Evolutionary conservation across 345 rosid genomes (phyloP).

Genomic region (Anacardium occidentale): DNA sequence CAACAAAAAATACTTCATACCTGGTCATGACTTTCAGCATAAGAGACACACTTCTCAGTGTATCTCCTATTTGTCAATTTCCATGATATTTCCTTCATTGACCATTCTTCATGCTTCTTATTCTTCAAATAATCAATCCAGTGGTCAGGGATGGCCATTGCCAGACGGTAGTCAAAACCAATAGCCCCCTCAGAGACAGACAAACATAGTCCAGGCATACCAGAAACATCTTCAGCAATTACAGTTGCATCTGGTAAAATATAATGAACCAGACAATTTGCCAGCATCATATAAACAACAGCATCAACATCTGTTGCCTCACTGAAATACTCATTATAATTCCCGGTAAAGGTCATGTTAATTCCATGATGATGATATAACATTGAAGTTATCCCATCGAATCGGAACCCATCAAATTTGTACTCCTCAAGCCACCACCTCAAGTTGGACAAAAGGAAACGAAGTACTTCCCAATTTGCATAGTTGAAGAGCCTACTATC

Average conservation of each 20-base stretch:
- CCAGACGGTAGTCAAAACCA: conserved; percentile 73
- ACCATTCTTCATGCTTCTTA: conserved; percentile 70
- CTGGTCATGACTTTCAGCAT: conserved; percentile 76
- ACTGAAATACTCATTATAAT: conserved; percentile 64
- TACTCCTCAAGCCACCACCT: conserved; percentile 84
- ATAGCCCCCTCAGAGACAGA: conserved; percentile 59
- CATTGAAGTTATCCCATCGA: conserved; percentile 83
- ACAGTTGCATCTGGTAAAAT: conserved; percentile 62
- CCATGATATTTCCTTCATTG: conserved; percentile 52
- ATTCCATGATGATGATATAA: conserved; percentile 75
- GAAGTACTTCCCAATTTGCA: conserved; percentile 79
- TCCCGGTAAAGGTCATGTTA: conserved; percentile 57
- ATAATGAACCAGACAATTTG: conserved; percentile 54
- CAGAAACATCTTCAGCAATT: conserved; percentile 81
- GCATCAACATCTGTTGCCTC: conserved; percentile 74
- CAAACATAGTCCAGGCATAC: conserved; percentile 76
- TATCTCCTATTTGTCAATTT: conserved; percentile 55
- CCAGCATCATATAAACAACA: conserved; percentile 70
- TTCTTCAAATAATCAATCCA: conserved; percentile 82
- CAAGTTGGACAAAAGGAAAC: conserved; percentile 75
- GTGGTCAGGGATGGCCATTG: conserved; percentile 78
- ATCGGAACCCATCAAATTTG: conserved; percentile 71
- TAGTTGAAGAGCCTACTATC: conserved; percentile 76
- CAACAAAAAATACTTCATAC: no score
- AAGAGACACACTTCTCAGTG: conserved; percentile 66